A percentile compares a stretch with the other conserved stretches of the same genome.
Evolutionary conservation across 306 rosid genomes (phyloP).

Genomic region (Myrica gale): DNA sequence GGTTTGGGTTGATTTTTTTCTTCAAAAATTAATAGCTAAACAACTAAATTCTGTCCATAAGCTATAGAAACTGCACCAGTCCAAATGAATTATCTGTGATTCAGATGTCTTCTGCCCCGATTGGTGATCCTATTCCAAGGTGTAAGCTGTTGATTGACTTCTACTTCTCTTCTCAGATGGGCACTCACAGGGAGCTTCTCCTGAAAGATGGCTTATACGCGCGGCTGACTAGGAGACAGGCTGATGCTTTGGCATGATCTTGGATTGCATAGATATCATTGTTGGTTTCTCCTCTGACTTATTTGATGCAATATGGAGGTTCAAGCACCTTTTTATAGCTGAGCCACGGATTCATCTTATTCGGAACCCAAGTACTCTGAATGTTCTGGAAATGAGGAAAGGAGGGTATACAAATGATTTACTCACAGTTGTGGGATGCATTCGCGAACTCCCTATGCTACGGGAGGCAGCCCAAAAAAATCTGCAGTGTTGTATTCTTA

Average conservation of each 20-base stretch:
- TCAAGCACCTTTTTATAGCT: conserved; percentile 36
- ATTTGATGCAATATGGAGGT: conserved; percentile 29
- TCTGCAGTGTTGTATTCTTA: not conserved
- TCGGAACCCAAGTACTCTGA: conserved; percentile 12
- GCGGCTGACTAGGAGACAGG: conserved; percentile 69
- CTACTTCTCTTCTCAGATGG: conserved; percentile 45
- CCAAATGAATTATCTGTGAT: not conserved
- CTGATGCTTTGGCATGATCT: conserved; percentile 68
- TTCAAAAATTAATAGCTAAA: too few species aligned
- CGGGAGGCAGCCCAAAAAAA: conserved; percentile 21
- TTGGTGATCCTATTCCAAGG: conserved; percentile 1
- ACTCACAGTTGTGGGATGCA: conserved; percentile 22
- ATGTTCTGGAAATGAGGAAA: conserved; percentile 20
- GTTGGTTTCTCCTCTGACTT: conserved; percentile 19
- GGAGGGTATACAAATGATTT: not conserved
- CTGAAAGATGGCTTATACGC: conserved; percentile 74
- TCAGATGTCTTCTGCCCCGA: not conserved
- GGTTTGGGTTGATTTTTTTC: not conserved
- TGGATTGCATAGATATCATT: conserved; percentile 6
- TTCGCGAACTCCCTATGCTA: not conserved
- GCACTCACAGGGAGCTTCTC: conserved; percentile 84
- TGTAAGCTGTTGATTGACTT: conserved; percentile 10
- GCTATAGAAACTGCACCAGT: too few species aligned
- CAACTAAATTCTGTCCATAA: too few species aligned
- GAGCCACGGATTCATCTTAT: conserved; percentile 28